Conservation (phyloP, 2,329 filamentous ascomycete species). For the Colletotrichum neosansevieriae region DNA sequence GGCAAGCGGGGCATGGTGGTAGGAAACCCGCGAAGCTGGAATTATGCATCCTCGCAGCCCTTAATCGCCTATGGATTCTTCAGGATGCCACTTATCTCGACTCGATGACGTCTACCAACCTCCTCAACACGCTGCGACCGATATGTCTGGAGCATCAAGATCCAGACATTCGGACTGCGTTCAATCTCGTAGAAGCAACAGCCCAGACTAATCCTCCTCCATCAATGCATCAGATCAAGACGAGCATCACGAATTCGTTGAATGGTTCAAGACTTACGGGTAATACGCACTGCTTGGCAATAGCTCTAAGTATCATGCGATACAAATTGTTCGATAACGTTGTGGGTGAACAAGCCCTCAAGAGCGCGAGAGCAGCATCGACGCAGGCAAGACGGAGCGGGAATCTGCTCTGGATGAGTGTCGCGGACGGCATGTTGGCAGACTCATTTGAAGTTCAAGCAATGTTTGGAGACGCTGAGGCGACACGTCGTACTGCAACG, state of each 20-base stretch:
- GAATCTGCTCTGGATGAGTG: slow-evolving; percentile 82
- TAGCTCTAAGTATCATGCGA: slow-evolving; percentile 88
- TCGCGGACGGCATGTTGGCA: slow-evolving; percentile 82
- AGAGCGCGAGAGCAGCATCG: slow-evolving; percentile 78
- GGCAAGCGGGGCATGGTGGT: slow-evolving; percentile 52
- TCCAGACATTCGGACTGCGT: slow-evolving; percentile 81
- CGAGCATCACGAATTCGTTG: slow-evolving; percentile 80
- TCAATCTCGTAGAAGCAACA: slow-evolving; percentile 79
- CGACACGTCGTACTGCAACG: slow-evolving; percentile 56
- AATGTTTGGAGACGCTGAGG: slow-evolving; percentile 59
- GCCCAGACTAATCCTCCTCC: slow-evolving; percentile 71
- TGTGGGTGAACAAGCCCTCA: slow-evolving; percentile 83
- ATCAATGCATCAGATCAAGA: slow-evolving; percentile 82
- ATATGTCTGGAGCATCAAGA: slow-evolving; percentile 78
- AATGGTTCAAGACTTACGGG: slow-evolving; percentile 74
- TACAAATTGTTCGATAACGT: slow-evolving; percentile 84
- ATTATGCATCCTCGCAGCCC: slow-evolving; percentile 72
- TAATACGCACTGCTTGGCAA: slow-evolving; percentile 85
- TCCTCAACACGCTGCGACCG: slow-evolving; percentile 75
- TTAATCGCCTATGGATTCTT: slow-evolving; percentile 81
- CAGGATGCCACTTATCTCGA: slow-evolving; percentile 70
- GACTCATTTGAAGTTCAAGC: slow-evolving; percentile 81
- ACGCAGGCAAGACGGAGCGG: slow-evolving; percentile 77
- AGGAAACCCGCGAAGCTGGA: slow-evolving; percentile 69
- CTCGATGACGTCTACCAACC: slow-evolving; percentile 67